Conservation (phyloP, 2,329 filamentous ascomycete species). For the Ophiocordyceps sinensis region DNA sequence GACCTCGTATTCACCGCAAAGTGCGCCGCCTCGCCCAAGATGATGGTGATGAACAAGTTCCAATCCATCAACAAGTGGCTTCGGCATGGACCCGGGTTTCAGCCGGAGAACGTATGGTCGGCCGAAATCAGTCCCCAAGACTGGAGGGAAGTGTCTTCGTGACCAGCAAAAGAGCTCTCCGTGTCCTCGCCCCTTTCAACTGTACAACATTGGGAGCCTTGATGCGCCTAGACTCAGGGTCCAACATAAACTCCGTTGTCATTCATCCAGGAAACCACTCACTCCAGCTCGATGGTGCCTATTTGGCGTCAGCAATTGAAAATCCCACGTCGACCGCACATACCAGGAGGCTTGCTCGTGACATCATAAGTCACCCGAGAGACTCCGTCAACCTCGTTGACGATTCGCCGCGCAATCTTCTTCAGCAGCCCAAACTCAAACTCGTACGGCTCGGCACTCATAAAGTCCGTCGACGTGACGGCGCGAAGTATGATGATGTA, state of each 20-base stretch:
- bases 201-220: no score
- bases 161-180: no score
- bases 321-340: no score
- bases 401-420: constrained; percentile 49
- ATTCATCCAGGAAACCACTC: no score
- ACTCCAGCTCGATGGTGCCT: no score
- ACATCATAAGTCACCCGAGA: constrained; percentile 53
- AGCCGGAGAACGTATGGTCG: background rate
- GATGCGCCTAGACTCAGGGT: no score
- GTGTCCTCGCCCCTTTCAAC: no score
- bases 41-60: constrained; percentile 1
- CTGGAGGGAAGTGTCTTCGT: background rate
- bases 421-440: constrained; percentile 53
- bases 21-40: background rate
- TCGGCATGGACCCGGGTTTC: background rate
- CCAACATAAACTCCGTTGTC: no score
- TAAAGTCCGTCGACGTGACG: constrained; percentile 4
- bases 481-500: constrained; percentile 12
- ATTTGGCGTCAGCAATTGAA: no score
- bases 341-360: constrained; percentile 47
- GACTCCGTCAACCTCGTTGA: constrained; percentile 55
- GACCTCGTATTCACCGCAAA: background rate
- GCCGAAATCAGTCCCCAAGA: background rate
- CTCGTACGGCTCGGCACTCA: constrained; percentile 58
- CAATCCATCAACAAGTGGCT: background rate